These are phyloP conservation scores for Neonectria coccinea DNA, from an alignment of 2,329 filamentous ascomycete species.

Conservation along the genomic window DNA sequence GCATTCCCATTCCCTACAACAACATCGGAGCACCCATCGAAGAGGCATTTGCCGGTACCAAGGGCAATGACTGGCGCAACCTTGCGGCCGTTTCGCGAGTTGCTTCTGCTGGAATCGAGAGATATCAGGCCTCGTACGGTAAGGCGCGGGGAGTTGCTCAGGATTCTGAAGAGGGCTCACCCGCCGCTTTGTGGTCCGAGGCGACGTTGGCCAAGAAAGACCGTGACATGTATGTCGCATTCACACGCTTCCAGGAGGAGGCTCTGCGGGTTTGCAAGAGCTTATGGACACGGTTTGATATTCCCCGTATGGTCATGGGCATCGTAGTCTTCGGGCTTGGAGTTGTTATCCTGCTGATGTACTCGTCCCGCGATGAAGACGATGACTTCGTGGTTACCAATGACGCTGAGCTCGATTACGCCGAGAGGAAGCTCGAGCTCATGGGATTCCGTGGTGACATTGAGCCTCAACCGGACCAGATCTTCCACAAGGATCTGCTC, in stretches of 20 bases:
- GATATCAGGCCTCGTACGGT: constrained; percentile 89
- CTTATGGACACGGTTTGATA: constrained; percentile 93
- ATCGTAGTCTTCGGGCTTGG: constrained; percentile 77
- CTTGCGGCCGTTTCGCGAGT: constrained; percentile 82
- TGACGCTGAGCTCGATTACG: constrained; percentile 68
- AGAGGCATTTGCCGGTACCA: constrained; percentile 84
- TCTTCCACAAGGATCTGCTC: constrained; percentile 49
- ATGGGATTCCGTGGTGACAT: constrained; percentile 51
- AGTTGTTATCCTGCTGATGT: constrained; percentile 77
- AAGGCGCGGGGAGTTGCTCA: constrained; percentile 76
- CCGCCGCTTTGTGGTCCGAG: constrained; percentile 61
- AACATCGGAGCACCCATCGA: constrained; percentile 94
- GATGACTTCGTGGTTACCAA: constrained; percentile 67
- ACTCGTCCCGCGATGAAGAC: constrained; percentile 71
- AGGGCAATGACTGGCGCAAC: constrained; percentile 79
- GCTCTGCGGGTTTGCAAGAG: constrained; percentile 83
- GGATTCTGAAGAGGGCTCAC: constrained; percentile 58
- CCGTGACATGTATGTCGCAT: constrained; percentile 66
- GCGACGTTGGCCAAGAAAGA: constrained; percentile 55
- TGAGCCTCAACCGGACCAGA: constrained; percentile 55
- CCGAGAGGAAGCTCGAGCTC: constrained; percentile 69
- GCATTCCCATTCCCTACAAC: constrained; percentile 95
- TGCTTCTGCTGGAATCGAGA: constrained; percentile 85
- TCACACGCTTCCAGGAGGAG: constrained; percentile 79
- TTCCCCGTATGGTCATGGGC: constrained; percentile 85